A percentile compares a stretch with the other conserved stretches of the same genome.
Conservation (phyloP, 73 alveolate species). For the Blepharisma japonicum region DNA sequence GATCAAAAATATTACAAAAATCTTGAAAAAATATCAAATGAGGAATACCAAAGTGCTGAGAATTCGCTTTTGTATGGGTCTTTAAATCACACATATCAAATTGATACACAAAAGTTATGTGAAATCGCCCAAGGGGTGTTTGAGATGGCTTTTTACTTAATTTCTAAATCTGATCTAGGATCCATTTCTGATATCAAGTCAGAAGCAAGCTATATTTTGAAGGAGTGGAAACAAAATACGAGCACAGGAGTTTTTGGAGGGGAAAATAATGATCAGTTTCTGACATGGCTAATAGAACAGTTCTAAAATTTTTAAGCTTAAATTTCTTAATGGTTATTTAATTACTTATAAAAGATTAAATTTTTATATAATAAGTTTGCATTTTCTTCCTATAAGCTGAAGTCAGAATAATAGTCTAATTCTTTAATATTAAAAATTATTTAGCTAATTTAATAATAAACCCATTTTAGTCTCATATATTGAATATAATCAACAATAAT, state of each 20-base stretch:
- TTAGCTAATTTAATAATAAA: too few species aligned
- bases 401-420: too few species aligned
- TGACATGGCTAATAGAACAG: conserved; percentile 11
- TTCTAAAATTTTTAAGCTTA: too few species aligned
- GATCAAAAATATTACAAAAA: background rate
- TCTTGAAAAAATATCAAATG: background rate
- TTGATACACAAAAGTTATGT: background rate
- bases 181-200: background rate
- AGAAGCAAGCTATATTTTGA: background rate
- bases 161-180: background rate
- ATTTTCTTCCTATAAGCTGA: too few species aligned
- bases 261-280: background rate
- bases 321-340: too few species aligned
- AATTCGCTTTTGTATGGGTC: background rate
- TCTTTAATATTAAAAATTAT: too few species aligned
- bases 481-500: too few species aligned
- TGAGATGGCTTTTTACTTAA: conserved; percentile 7
- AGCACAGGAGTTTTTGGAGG: background rate
- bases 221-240: conserved; percentile 9
- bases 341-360: too few species aligned
- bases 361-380: too few species aligned
- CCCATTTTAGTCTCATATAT: too few species aligned
- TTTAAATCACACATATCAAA: background rate
- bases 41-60: background rate
- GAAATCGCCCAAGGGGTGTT: background rate